Conservation (phyloP, 768 basidiomycete species). For the Thelephora aurantiotincta region DNA sequence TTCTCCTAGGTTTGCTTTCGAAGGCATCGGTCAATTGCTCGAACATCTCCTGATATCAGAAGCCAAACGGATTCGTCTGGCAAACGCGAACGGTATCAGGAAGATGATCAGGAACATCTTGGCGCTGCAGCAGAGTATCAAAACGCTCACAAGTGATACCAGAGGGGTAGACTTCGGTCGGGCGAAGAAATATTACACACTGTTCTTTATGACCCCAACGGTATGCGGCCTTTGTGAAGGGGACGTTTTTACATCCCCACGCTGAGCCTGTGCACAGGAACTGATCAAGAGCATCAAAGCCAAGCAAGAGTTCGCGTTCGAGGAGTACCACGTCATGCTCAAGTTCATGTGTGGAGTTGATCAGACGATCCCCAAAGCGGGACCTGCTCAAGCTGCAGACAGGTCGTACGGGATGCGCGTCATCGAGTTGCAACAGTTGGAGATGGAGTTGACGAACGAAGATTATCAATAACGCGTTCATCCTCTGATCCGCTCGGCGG, state of each 20-base stretch:
- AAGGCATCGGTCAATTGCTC: slow-evolving; percentile 74
- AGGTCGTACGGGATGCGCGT: slow-evolving; percentile 77
- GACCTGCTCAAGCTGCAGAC: slow-evolving; percentile 38
- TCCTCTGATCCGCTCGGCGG: too few species aligned
- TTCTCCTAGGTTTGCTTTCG: slow-evolving; percentile 62
- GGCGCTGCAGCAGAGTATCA: slow-evolving; percentile 84
- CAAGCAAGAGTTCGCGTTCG: slow-evolving; percentile 62
- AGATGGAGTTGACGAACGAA: slow-evolving; percentile 31
- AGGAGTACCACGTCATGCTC: slow-evolving; percentile 87
- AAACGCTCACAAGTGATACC: slow-evolving; percentile 50
- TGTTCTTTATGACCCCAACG: slow-evolving; percentile 63
- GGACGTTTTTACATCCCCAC: too few species aligned
- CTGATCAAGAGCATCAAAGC: slow-evolving; percentile 62
- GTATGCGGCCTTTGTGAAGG: slow-evolving; percentile 25
- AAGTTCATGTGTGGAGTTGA: slow-evolving; percentile 82
- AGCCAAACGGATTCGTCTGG: slow-evolving; percentile 52
- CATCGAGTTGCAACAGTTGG: slow-evolving; percentile 79
- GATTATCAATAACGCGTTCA: neutral
- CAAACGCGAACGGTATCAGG: slow-evolving; percentile 65
- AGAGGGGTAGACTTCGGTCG: slow-evolving; percentile 58
- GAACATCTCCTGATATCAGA: slow-evolving; percentile 70
- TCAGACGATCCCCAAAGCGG: slow-evolving; percentile 36
- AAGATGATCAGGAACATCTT: slow-evolving; percentile 85
- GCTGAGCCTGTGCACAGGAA: slow-evolving; percentile 27
- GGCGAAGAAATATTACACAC: slow-evolving; percentile 66